phyloP scores from a whole-genome alignment of 345 rosid genomes.

The Punica granatum region DNA sequence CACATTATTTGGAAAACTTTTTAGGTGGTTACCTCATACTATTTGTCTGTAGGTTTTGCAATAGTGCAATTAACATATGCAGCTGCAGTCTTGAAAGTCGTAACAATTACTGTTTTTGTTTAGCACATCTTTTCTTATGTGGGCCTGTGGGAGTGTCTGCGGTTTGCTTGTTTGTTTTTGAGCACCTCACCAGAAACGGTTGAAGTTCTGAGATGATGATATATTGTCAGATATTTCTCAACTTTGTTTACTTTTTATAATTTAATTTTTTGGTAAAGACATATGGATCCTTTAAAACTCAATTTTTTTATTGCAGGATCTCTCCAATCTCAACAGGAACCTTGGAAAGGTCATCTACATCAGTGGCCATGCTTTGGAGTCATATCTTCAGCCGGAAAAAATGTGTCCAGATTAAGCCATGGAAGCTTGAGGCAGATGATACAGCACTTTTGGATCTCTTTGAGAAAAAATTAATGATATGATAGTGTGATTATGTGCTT shows the following conservation, averaged over 20 bases:
- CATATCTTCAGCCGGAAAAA: conserved; percentile 92
- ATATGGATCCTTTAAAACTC: background rate
- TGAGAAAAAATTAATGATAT: too few species aligned
- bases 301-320: conserved; percentile 56
- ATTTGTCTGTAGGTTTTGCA: background rate
- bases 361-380: conserved; percentile 75
- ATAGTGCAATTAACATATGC: background rate
- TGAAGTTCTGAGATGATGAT: background rate
- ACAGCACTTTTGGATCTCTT: conserved; percentile 89
- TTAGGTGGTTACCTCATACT: background rate
- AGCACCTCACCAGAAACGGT: background rate
- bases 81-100: background rate
- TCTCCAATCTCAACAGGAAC: conserved; percentile 94
- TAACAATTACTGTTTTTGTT: too few species aligned
- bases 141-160: too few species aligned
- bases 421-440: conserved; percentile 70
- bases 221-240: too few species aligned
- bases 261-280: background rate
- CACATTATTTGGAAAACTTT: background rate
- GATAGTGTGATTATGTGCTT: too few species aligned
- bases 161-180: background rate
- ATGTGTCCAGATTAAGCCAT: conserved; percentile 68
- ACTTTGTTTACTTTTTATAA: background rate
- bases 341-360: conserved; percentile 69
- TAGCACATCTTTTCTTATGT: too few species aligned